phyloP scores from a whole-genome alignment of 2,329 filamentous ascomycete species.

The Fusarium scirpi region DNA sequence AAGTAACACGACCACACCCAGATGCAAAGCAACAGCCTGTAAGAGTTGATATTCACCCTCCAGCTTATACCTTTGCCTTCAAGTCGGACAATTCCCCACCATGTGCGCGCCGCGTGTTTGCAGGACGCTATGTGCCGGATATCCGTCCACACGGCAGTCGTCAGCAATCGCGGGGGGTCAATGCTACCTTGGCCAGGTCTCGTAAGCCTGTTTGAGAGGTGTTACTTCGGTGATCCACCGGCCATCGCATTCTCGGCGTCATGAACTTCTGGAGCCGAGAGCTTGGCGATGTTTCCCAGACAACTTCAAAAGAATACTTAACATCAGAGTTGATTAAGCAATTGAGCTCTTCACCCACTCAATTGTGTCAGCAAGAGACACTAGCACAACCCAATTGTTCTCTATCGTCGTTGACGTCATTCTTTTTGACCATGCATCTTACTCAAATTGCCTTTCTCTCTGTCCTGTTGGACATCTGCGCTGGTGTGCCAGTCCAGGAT shows the following conservation, averaged over 20 bases:
- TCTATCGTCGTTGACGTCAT: background rate
- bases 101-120: background rate
- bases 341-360: background rate
- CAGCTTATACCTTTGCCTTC: background rate
- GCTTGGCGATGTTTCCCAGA: constrained; percentile 9
- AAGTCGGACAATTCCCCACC: background rate
- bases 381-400: background rate
- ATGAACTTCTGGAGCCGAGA: background rate
- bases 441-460: constrained; percentile 29
- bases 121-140: constrained; percentile 31
- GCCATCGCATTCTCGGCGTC: constrained; percentile 37
- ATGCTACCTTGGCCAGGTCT: constrained; percentile 26
- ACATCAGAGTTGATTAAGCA: constrained; percentile 2
- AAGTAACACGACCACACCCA: background rate
- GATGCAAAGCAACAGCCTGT: background rate
- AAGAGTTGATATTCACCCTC: background rate
- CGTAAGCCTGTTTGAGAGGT: constrained; percentile 14
- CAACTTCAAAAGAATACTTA: constrained; percentile 19
- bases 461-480: constrained; percentile 28
- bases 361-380: background rate
- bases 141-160: constrained; percentile 24
- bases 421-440: constrained; percentile 28
- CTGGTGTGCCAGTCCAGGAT: constrained; percentile 54
- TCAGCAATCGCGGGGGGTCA: background rate
- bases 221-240: constrained; percentile 34